Evolutionary conservation across 2,329 filamentous ascomycete genomes (phyloP).

Genomic region (Phyllosticta capitalensis): DNA sequence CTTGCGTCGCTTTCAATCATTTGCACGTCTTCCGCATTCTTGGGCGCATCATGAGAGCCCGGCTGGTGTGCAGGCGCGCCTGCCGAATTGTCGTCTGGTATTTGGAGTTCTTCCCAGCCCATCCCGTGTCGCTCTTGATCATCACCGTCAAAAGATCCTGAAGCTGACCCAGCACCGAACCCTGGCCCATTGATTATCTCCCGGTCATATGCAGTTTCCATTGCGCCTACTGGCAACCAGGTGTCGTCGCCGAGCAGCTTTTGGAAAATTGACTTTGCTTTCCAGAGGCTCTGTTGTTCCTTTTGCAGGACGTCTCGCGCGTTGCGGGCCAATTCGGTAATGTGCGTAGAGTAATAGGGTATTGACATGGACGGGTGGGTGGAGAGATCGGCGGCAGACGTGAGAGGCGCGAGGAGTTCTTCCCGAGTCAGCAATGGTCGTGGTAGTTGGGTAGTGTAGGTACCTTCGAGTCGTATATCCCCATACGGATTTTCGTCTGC

Average conservation of each 20-base stretch:
- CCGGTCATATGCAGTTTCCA: conserved; percentile 43
- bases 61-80: neutral
- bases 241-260: conserved; percentile 66
- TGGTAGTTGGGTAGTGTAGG: neutral
- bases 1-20: conserved; percentile 1
- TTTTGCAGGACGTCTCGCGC: conserved; percentile 62
- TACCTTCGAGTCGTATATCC: conserved; percentile 61
- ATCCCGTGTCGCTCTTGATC: neutral
- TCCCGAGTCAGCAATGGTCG: conserved; percentile 19
- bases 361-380: conserved; percentile 64
- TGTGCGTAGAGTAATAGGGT: conserved; percentile 63
- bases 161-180: neutral
- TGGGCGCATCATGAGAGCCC: neutral
- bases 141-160: conserved; percentile 4
- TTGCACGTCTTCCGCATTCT: neutral
- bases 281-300: conserved; percentile 64
- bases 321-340: conserved; percentile 61
- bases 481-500: conserved; percentile 63
- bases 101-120: conserved; percentile 6
- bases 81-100: neutral
- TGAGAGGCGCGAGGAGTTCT: conserved; percentile 69
- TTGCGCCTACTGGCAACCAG: conserved; percentile 47
- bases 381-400: conserved; percentile 63
- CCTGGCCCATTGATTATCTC: conserved; percentile 29
- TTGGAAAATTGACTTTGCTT: conserved; percentile 63